phyloP scores from a whole-genome alignment of 225 moss, liverwort and hornwort genomes.

The Climacium dendroides region DNA sequence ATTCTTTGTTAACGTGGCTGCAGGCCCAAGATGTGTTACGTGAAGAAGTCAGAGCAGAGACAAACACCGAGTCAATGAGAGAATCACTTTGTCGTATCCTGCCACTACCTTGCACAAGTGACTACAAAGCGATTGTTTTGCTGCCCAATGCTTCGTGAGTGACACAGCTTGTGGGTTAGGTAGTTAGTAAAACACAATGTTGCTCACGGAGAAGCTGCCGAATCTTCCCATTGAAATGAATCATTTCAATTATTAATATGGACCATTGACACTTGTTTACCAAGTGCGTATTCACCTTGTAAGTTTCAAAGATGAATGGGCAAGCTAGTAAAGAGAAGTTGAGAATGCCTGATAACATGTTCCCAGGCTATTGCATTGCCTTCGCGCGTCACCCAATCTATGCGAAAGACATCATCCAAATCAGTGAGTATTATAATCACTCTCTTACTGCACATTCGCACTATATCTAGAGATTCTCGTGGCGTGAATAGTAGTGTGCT shows the following conservation, averaged over 20 bases:
- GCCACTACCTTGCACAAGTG: conserved; percentile 14
- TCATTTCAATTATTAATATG: background rate
- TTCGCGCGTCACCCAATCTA: no score
- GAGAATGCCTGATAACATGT: background rate
- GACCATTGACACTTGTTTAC: background rate
- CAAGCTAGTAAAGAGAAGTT: background rate
- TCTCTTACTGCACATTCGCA: background rate
- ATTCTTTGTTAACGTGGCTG: background rate
- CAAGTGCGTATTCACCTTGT: background rate
- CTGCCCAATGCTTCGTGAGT: background rate
- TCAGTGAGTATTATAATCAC: no score
- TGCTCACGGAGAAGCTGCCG: background rate
- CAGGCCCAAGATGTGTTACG: conserved; percentile 14
- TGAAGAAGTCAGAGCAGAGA: conserved; percentile 2
- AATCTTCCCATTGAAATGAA: background rate
- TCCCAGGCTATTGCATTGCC: background rate
- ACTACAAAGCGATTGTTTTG: conserved; percentile 18
- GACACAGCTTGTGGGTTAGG: background rate
- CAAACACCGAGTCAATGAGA: conserved; percentile 2
- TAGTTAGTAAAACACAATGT: background rate
- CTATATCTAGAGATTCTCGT: background rate
- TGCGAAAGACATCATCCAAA: background rate
- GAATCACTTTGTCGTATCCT: conserved; percentile 6
- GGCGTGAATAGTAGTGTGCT: no score
- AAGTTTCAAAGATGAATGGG: background rate